Evolutionary conservation across 1,284 basidiomycete species (phyloP), one percentile per base, ranked within the genome.

Genomic region (Coniferiporia weirii): DNA sequence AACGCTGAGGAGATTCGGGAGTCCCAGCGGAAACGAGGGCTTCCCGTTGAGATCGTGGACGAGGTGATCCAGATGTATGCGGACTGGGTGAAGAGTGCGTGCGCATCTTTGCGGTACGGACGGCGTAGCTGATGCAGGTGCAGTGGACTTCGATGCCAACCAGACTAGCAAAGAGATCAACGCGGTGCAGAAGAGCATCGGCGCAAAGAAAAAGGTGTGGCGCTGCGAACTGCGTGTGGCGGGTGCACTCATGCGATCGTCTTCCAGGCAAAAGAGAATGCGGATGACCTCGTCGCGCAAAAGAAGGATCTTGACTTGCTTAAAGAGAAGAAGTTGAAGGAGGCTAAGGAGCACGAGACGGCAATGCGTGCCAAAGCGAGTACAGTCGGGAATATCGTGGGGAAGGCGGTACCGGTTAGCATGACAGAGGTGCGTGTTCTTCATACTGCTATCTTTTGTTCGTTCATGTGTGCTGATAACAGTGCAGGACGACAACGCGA

Each of bases 1-100:
- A 92, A 98, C 76, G 87, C 95, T n/a, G 87, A 93, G 66, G 81
- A 89, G 69, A 95, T 99, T 66, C 80, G 89, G 64, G 93, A 95
- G 69, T 97, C 94, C 13, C 95, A 99, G 77, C 81, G 86, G 70
- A 96, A 95, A 76, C 85, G 97, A 46, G 91, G 91, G 6, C 88
- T 93, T 49, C 81, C 89, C 22, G 91, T 92, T 51, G 93, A 95
- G 73, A 73, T 98, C 65, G 95, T 98, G 12, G 95, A 98, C 74
- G 91, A 98, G 72, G 85, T 98, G 61, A 87, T 98, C 64, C 82
- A 84, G 67, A 87, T 97, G 82, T 98, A 98, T 74, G 79, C 86
- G 54, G 86, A 93, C 67, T 97, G 95, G 95, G 89, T 91, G 45
- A 91, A 89, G 72, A 85, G 94, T 95, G 70, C 69, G 90, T 83